Conservation (phyloP, 2,329 filamentous ascomycete species). For the Daldinia sp. region DNA sequence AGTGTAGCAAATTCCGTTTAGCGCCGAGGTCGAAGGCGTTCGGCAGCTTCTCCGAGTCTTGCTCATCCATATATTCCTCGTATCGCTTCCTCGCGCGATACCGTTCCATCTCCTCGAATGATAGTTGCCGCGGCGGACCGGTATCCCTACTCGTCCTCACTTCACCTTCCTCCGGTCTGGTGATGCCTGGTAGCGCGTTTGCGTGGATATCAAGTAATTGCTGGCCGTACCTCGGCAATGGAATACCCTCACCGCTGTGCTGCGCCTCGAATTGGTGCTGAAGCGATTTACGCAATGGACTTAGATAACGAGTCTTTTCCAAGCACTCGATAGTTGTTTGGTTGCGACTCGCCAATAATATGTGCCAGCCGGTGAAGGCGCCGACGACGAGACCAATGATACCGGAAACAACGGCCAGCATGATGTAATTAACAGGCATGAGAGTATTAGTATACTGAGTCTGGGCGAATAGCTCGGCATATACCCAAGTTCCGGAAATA, state of each 20-base stretch:
- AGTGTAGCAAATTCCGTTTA: conserved; percentile 78
- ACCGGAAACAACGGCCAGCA: conserved; percentile 84
- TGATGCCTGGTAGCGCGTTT: conserved; percentile 81
- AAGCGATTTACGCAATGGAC: conserved; percentile 76
- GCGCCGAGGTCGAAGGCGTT: conserved; percentile 93
- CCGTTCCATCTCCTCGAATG: conserved; percentile 65
- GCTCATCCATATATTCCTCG: conserved; percentile 84
- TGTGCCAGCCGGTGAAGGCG: conserved; percentile 92
- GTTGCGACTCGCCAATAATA: conserved; percentile 78
- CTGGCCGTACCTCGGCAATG: conserved; percentile 70
- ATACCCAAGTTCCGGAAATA: conserved; percentile 84
- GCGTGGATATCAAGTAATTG: conserved; percentile 83
- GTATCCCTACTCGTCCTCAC: conserved; percentile 51
- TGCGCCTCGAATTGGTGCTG: conserved; percentile 68
- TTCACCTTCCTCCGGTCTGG: conserved; percentile 83
- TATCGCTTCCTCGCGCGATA: conserved; percentile 63
- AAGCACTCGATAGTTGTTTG: conserved; percentile 96
- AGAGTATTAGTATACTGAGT: conserved; percentile 76
- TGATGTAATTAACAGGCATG: conserved; percentile 88
- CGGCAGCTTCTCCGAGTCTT: conserved; percentile 86
- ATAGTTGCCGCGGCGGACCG: conserved; percentile 53
- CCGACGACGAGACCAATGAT: conserved; percentile 91
- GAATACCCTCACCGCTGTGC: conserved; percentile 58
- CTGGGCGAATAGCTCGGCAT: conserved; percentile 79
- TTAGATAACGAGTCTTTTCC: conserved; percentile 94